Percentiles rank a stretch among this genome's conserved stretches.
phyloP scores from a whole-genome alignment of 768 basidiomycete genomes.

The Lentinula lateritia region DNA sequence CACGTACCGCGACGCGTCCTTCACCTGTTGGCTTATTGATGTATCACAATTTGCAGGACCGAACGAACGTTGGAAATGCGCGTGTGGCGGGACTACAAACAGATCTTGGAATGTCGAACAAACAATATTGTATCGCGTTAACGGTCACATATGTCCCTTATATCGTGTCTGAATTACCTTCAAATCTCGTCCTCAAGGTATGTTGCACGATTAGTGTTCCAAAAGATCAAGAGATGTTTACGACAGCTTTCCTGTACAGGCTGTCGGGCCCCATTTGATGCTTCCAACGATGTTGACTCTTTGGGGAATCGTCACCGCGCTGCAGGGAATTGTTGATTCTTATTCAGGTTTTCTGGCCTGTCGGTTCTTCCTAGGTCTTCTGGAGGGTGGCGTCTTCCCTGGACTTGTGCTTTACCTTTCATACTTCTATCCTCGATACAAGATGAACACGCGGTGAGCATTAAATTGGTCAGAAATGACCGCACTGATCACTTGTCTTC shows the following conservation, averaged over 20 bases:
- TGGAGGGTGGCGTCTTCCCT: conserved; percentile 28
- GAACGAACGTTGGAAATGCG: conserved; percentile 19
- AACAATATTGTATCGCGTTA: conserved; percentile 14
- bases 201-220: not conserved
- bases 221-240: not conserved
- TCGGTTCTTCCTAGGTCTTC: conserved; percentile 37
- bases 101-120: conserved; percentile 15
- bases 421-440: conserved; percentile 5
- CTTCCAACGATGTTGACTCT: conserved; percentile 37
- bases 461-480: not conserved
- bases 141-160: conserved; percentile 13
- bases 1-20: not conserved
- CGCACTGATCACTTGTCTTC: not conserved
- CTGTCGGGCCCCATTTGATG: conserved; percentile 28
- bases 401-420: conserved; percentile 4
- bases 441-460: conserved; percentile 1
- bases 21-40: too few species aligned
- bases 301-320: conserved; percentile 40
- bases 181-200: conserved; percentile 33
- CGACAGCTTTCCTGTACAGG: conserved; percentile 21
- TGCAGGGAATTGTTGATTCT: conserved; percentile 33
- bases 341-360: conserved; percentile 35
- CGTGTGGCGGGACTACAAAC: conserved; percentile 15
- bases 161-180: conserved; percentile 30
- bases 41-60: conserved; percentile 2